These are phyloP conservation scores for Podospora pseudoanserina DNA, from an alignment of 495 filamentous ascomycete genomes.

Conservation along the genomic window DNA sequence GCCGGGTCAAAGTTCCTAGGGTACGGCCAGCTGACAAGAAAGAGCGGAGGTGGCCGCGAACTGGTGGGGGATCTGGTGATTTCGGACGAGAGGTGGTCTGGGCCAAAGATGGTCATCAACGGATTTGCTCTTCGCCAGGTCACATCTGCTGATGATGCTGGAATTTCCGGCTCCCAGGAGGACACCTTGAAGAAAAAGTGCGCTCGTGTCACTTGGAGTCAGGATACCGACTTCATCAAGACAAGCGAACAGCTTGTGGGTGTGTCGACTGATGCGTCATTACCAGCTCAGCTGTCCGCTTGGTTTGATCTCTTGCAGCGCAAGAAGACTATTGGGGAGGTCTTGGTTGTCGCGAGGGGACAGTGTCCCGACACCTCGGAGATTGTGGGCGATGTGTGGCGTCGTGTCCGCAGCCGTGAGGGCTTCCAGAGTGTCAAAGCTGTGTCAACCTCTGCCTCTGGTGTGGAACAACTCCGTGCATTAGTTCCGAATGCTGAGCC, in stretches of 20 bases:
- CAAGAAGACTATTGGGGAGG: not conserved
- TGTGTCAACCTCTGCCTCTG: not conserved
- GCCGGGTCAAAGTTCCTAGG: slow-evolving; percentile 1
- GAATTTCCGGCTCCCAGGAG: not conserved
- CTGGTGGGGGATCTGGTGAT: not conserved
- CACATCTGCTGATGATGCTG: slow-evolving; percentile 1
- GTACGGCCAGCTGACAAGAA: slow-evolving; percentile 2
- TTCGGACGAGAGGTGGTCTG: slow-evolving; percentile 2
- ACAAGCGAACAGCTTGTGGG: not conserved
- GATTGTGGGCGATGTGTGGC: not conserved
- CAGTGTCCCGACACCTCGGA: not conserved
- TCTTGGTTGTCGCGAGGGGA: not conserved
- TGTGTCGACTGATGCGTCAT: not conserved
- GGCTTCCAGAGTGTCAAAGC: slow-evolving; percentile 3
- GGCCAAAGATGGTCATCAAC: slow-evolving; percentile 5
- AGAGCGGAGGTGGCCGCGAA: slow-evolving; percentile 2
- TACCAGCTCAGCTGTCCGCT: not conserved
- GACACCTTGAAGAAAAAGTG: not conserved
- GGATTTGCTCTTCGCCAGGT: slow-evolving; percentile 5
- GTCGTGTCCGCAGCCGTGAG: not conserved
- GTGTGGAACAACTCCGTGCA: not conserved
- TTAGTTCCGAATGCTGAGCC: not conserved
- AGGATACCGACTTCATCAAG: slow-evolving; percentile 3
- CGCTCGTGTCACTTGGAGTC: not conserved
- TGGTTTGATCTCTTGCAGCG: not conserved